Evolutionary conservation across 2,329 filamentous ascomycete species (phyloP).

Genomic region (Colletotrichum melonis): DNA sequence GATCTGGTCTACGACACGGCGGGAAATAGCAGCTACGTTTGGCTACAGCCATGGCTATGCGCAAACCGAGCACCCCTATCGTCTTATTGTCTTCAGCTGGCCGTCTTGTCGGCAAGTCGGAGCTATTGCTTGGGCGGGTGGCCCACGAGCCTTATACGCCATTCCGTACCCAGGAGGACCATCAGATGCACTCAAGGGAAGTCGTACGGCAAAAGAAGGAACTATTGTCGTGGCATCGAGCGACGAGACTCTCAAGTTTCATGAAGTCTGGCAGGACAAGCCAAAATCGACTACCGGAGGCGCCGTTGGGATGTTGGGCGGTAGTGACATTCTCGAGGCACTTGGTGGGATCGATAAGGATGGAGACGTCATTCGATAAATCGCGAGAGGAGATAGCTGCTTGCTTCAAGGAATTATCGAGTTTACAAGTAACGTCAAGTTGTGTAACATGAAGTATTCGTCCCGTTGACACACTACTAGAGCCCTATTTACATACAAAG

Average conservation of each 20-base stretch:
- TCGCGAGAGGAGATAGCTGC: conserved; percentile 45
- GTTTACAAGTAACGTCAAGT: conserved; percentile 8
- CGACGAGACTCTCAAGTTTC: conserved; percentile 93
- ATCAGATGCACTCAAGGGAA: conserved; percentile 37
- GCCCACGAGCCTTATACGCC: conserved; percentile 86
- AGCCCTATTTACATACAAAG: not conserved
- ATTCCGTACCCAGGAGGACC: conserved; percentile 78
- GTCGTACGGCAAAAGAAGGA: conserved; percentile 47
- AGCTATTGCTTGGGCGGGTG: conserved; percentile 84
- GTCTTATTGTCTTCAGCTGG: conserved; percentile 95
- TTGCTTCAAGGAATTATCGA: not conserved
- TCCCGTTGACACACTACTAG: not conserved
- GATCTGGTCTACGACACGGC: conserved; percentile 86
- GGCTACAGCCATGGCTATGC: conserved; percentile 68
- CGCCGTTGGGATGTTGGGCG: conserved; percentile 73
- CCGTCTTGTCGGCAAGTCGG: conserved; percentile 89
- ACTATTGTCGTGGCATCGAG: conserved; percentile 93
- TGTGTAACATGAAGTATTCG: not conserved
- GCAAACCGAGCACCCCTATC: conserved; percentile 87
- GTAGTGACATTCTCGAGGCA: conserved; percentile 87
- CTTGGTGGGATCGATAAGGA: conserved; percentile 84
- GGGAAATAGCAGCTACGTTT: conserved; percentile 93
- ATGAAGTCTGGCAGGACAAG: conserved; percentile 87
- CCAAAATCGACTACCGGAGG: conserved; percentile 63
- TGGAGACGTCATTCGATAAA: conserved; percentile 77